Evolutionary conservation across 2,329 filamentous ascomycete genomes (phyloP).

Genomic region (Fusarium napiforme): DNA sequence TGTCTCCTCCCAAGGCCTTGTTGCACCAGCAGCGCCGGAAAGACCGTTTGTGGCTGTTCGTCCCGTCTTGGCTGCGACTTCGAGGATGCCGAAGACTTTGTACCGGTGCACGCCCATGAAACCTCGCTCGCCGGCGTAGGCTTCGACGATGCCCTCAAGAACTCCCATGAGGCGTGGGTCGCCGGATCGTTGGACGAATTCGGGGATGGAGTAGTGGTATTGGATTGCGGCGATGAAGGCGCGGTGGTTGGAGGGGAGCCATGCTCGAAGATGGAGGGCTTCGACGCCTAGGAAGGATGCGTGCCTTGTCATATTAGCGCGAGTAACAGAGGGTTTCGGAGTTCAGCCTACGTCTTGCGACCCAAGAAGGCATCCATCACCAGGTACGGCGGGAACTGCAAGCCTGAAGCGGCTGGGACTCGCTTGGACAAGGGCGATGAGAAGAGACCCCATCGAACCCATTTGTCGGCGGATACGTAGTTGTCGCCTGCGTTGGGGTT

Average conservation of each 20-base stretch:
- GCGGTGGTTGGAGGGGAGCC: constrained; percentile 64
- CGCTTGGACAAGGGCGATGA: constrained; percentile 61
- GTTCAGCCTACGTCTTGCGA: constrained; percentile 50
- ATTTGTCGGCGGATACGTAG: constrained; percentile 59
- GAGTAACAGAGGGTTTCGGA: fast-evolving
- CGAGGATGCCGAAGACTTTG: constrained; percentile 66
- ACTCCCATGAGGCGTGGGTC: constrained; percentile 63
- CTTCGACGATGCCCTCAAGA: constrained; percentile 64
- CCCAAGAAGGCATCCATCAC: constrained; percentile 67
- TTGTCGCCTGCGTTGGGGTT: constrained; percentile 64
- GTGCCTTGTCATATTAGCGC: constrained; percentile 35
- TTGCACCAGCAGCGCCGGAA: constrained; percentile 56
- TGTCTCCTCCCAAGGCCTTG: constrained; percentile 36
- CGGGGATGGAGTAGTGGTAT: constrained; percentile 64
- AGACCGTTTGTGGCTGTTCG: constrained; percentile 63
- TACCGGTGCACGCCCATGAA: constrained; percentile 68
- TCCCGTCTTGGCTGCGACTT: constrained; percentile 64
- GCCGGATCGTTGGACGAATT: constrained; percentile 62
- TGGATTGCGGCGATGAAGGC: constrained; percentile 67
- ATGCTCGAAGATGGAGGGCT: constrained; percentile 63
- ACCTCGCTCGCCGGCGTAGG: constrained; percentile 64
- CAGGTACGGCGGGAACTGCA: constrained; percentile 64
- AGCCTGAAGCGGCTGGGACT: constrained; percentile 61
- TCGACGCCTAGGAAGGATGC: constrained; percentile 62
- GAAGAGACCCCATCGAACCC: constrained; percentile 64